Percentiles rank a stretch among this genome's conserved stretches.
Evolutionary conservation across 768 basidiomycete genomes (phyloP).

Genomic region (Boletales sp.): DNA sequence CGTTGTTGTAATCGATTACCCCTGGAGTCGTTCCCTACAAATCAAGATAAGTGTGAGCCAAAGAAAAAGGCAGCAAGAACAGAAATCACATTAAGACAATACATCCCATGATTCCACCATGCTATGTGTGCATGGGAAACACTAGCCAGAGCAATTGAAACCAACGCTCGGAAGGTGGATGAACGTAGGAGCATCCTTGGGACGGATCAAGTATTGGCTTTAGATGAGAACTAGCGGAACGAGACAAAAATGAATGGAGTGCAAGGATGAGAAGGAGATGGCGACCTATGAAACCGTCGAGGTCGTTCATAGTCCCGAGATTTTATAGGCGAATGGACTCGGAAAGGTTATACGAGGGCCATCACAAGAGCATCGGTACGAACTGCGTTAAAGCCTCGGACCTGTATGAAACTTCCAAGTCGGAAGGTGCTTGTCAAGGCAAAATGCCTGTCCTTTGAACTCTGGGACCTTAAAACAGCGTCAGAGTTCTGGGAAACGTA

Average conservation of each 20-base stretch:
- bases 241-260: background rate
- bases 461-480: no score
- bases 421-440: no score
- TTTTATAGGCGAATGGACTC: conserved; percentile 7
- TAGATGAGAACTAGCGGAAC: conserved; percentile 9
- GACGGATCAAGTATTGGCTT: background rate
- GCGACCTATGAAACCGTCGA: background rate
- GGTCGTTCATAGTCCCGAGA: background rate
- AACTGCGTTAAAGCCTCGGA: background rate
- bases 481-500: no score
- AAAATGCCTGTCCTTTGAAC: no score
- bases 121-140: conserved; percentile 5
- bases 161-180: conserved; percentile 1
- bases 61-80: background rate
- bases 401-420: background rate
- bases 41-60: background rate
- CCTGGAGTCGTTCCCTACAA: background rate
- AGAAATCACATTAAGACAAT: conserved; percentile 3
- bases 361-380: background rate
- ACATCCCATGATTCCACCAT: background rate
- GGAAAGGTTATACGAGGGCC: background rate
- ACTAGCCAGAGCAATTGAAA: conserved; percentile 7
- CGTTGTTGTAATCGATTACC: background rate
- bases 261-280: background rate
- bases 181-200: background rate